Conservation (phyloP, 495 filamentous ascomycete genomes). For the Sordaria brevicollis region DNA sequence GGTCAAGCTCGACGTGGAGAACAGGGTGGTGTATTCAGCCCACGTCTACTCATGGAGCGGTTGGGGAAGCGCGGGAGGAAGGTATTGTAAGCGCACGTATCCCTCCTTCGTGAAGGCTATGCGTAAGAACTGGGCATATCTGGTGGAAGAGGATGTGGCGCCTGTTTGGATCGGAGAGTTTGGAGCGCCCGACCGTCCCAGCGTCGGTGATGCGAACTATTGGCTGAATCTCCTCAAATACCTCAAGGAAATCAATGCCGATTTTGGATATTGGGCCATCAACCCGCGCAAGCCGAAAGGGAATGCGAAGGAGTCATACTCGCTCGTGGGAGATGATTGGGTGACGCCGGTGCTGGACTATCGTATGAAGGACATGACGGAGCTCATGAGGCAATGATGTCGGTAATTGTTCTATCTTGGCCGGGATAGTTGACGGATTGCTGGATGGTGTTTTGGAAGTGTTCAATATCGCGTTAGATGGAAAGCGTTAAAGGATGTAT, state of each 20-base stretch:
- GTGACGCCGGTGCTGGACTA: slow-evolving; percentile 44
- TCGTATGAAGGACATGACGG: slow-evolving; percentile 44
- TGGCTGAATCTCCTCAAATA: slow-evolving; percentile 48
- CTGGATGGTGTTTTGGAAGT: not conserved
- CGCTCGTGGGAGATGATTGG: slow-evolving; percentile 48
- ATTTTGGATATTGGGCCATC: slow-evolving; percentile 56
- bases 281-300: slow-evolving; percentile 49
- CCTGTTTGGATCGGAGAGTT: slow-evolving; percentile 56
- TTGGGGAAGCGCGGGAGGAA: slow-evolving; percentile 44
- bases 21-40: slow-evolving; percentile 49
- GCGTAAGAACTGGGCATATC: slow-evolving; percentile 51
- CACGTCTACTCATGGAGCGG: slow-evolving; percentile 56
- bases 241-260: slow-evolving; percentile 42
- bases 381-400: slow-evolving; percentile 27
- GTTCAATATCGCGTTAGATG: not conserved
- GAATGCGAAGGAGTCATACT: slow-evolving; percentile 43
- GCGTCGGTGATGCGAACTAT: slow-evolving; percentile 44
- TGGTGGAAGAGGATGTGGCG: slow-evolving; percentile 44
- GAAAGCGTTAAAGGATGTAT: not conserved
- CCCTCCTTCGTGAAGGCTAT: slow-evolving; percentile 45
- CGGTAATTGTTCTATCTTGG: too few species aligned
- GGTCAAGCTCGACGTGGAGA: slow-evolving; percentile 37
- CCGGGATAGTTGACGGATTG: not conserved
- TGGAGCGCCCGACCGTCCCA: slow-evolving; percentile 38
- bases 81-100: slow-evolving; percentile 43